These are phyloP conservation scores for Neonectria neomacrospora DNA, from an alignment of 2,329 filamentous ascomycete genomes.

Conservation along the genomic window DNA sequence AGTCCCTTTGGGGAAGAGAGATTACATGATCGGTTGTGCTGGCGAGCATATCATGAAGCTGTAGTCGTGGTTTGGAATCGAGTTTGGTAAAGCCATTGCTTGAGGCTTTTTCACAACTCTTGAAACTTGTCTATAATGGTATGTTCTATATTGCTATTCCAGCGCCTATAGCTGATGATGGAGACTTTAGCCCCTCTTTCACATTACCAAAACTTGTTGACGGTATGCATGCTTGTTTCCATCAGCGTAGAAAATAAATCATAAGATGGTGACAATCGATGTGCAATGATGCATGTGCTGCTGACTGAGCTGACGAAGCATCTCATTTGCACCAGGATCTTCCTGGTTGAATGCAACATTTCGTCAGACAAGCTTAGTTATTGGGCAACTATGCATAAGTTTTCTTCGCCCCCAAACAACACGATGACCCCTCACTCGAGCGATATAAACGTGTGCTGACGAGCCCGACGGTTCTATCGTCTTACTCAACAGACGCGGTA, in stretches of 20 bases:
- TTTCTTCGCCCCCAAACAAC: neutral
- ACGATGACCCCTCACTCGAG: neutral
- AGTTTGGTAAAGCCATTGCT: too few relatives aligned
- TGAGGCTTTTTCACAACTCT: too few relatives aligned
- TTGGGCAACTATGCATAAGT: neutral
- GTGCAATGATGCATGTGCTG: neutral
- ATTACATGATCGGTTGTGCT: conserved; percentile 49
- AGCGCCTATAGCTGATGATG: too few relatives aligned
- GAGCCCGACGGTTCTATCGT: neutral
- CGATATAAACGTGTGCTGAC: neutral
- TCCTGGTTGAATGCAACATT: neutral
- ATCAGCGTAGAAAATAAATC: too few relatives aligned
- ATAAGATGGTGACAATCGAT: neutral
- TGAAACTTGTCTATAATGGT: too few relatives aligned
- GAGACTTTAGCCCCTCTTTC: too few relatives aligned
- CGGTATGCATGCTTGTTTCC: too few relatives aligned
- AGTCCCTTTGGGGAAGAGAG: conserved; percentile 67
- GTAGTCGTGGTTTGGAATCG: too few relatives aligned
- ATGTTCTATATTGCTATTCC: too few relatives aligned
- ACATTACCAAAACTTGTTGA: too few relatives aligned
- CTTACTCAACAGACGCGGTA: neutral
- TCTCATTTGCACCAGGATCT: neutral
- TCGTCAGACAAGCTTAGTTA: neutral
- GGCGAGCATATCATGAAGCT: too few relatives aligned
- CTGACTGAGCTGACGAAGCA: neutral